A percentile compares a stretch with the other conserved stretches of the same genome.
Conservation (phyloP, 768 basidiomycete genomes). For the Suillus variegatus region DNA sequence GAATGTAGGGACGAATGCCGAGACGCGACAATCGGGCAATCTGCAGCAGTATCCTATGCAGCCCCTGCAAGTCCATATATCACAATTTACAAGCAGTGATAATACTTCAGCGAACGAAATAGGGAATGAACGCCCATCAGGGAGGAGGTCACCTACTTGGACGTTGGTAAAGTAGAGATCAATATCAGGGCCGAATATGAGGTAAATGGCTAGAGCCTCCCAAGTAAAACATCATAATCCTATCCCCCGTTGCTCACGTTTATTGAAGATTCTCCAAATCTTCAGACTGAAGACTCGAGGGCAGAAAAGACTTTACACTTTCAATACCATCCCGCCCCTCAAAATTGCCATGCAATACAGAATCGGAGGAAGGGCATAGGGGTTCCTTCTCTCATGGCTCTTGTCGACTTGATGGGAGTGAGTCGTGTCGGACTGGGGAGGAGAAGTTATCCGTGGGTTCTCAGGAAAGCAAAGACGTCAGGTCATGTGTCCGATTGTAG, state of each 20-base stretch:
- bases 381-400: no score
- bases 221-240: background rate
- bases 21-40: background rate
- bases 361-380: no score
- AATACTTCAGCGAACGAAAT: background rate
- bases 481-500: background rate
- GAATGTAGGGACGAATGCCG: background rate
- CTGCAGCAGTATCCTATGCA: background rate
- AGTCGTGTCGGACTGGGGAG: background rate
- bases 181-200: background rate
- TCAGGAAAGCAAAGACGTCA: background rate
- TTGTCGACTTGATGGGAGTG: no score
- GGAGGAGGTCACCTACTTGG: background rate
- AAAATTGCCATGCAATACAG: no score
- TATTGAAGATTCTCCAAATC: background rate
- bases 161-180: background rate
- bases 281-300: background rate
- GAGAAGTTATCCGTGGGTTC: background rate
- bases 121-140: background rate
- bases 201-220: background rate
- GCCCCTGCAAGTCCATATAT: conserved; percentile 6
- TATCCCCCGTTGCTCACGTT: background rate
- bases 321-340: no score
- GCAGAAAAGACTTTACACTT: no score
- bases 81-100: background rate